phyloP scores from a whole-genome alignment of 805 yeast genomes.

The Metschnikowia borealis region DNA sequence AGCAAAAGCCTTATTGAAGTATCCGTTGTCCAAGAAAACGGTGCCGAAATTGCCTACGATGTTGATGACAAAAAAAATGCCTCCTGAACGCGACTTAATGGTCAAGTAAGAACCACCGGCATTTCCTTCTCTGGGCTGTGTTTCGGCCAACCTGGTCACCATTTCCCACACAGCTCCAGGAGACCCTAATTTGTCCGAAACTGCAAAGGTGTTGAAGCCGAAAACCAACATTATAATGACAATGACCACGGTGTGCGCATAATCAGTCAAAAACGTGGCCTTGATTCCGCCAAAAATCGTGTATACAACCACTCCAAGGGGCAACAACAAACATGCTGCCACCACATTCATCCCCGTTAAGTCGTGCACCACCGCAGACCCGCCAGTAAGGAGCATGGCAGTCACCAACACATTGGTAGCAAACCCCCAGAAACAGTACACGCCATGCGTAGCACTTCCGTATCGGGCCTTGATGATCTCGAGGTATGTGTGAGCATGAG shows the following conservation, averaged over 20 bases:
- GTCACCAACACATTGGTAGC: conserved; percentile 88
- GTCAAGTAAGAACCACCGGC: conserved; percentile 85
- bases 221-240: conserved; percentile 75
- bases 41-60: conserved; percentile 89
- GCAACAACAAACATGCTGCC: conserved; percentile 79
- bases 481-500: conserved; percentile 85
- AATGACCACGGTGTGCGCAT: conserved; percentile 51
- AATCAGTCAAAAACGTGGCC: conserved; percentile 45
- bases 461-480: conserved; percentile 81
- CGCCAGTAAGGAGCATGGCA: conserved; percentile 89
- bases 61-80: conserved; percentile 82
- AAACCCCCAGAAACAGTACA: conserved; percentile 73
- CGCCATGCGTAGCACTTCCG: conserved; percentile 69
- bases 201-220: conserved; percentile 74
- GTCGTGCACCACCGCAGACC: conserved; percentile 75
- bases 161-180: conserved; percentile 78
- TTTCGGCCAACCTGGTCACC: conserved; percentile 55
- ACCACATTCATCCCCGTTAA: conserved; percentile 80
- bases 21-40: conserved; percentile 81
- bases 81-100: conserved; percentile 80
- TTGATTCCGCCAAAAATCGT: conserved; percentile 44
- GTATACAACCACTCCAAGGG: conserved; percentile 62
- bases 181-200: conserved; percentile 68
- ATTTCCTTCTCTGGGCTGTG: conserved; percentile 71
- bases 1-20: conserved; percentile 87